These are phyloP conservation scores for Oryza brachyantha DNA, from an alignment of 176 grass and related monocot genomes.

Conservation along the genomic window DNA sequence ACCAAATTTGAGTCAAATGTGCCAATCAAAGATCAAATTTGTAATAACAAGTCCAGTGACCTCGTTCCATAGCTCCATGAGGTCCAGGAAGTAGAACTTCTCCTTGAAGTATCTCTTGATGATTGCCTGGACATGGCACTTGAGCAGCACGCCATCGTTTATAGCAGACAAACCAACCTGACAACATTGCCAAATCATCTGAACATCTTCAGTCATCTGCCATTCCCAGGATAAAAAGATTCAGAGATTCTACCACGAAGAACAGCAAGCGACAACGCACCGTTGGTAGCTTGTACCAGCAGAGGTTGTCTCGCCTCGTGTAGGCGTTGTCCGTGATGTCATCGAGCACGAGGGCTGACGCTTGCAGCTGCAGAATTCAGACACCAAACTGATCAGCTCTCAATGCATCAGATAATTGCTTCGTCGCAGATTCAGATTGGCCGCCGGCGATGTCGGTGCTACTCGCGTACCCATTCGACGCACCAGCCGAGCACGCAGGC, in stretches of 20 bases:
- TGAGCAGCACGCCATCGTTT: slow-evolving; percentile 66
- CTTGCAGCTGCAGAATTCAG: slow-evolving; percentile 52
- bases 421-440: background rate
- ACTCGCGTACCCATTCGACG: slow-evolving; percentile 38
- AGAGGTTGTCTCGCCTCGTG: slow-evolving; percentile 59
- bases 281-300: slow-evolving; percentile 57
- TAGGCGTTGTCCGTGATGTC: slow-evolving; percentile 72
- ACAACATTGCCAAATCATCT: background rate
- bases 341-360: slow-evolving; percentile 61
- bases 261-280: background rate
- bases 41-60: slow-evolving; percentile 10
- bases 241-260: background rate
- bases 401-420: too few relatives aligned
- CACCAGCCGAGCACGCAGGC: slow-evolving; percentile 50
- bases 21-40: background rate
- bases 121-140: slow-evolving; percentile 58
- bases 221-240: too few relatives aligned
- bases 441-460: background rate
- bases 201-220: background rate
- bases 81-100: slow-evolving; percentile 46
- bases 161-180: slow-evolving; percentile 64
- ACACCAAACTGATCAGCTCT: background rate
- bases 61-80: slow-evolving; percentile 62
- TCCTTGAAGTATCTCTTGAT: slow-evolving; percentile 68
- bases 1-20: background rate